These are phyloP conservation scores for Plasmopara viticola DNA, from an alignment of 352 stramenopile species.

Conservation along the genomic window DNA sequence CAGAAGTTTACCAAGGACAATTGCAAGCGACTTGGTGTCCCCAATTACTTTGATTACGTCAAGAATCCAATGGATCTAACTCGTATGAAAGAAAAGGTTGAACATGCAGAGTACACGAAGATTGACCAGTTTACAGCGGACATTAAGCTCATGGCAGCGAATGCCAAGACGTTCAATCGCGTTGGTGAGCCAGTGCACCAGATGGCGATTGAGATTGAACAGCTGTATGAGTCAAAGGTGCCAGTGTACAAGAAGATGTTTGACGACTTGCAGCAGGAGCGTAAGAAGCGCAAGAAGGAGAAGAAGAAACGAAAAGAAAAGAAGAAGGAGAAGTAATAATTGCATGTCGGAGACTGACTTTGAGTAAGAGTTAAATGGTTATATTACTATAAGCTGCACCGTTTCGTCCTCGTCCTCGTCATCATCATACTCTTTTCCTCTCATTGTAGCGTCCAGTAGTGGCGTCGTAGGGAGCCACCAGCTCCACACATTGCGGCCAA, in stretches of 20 bases:
- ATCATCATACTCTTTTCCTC: conserved; percentile 8
- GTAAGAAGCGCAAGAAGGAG: conserved; percentile 85
- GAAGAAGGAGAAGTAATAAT: conserved; percentile 85
- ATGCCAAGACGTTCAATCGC: conserved; percentile 83
- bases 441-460: conserved; percentile 24
- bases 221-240: conserved; percentile 71
- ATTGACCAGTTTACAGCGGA: conserved; percentile 74
- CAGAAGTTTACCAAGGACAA: conserved; percentile 84
- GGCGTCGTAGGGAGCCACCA: conserved; percentile 60
- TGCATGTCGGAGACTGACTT: too few species aligned
- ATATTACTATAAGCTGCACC: conserved; percentile 35
- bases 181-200: conserved; percentile 74
- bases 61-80: conserved; percentile 79
- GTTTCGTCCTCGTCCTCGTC: conserved; percentile 26
- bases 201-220: conserved; percentile 77
- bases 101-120: conserved; percentile 63
- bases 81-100: conserved; percentile 78
- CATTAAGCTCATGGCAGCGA: conserved; percentile 74
- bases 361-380: too few species aligned
- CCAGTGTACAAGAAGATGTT: conserved; percentile 55
- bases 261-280: conserved; percentile 71
- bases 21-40: conserved; percentile 74
- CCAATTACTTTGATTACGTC: conserved; percentile 86
- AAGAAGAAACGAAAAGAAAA: conserved; percentile 89
- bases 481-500: conserved; percentile 41